Evolutionary conservation across 805 yeast species (phyloP).

Genomic region (Candida orba): DNA sequence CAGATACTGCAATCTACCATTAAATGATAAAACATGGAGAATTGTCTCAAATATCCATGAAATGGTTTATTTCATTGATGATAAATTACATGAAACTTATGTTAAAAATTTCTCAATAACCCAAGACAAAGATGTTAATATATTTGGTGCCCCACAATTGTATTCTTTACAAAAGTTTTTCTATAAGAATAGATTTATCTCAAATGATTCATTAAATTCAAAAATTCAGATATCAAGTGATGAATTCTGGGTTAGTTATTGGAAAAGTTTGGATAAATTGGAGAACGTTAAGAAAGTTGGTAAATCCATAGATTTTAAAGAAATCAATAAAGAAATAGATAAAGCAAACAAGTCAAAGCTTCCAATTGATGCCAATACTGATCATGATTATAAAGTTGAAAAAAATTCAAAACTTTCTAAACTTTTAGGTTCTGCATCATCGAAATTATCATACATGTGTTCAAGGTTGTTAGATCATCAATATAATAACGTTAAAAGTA

Average conservation of each 20-base stretch:
- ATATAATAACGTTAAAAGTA: slow-evolving; percentile 38
- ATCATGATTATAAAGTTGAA: not conserved
- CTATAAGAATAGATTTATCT: slow-evolving; percentile 42
- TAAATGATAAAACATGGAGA: slow-evolving; percentile 50
- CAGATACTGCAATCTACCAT: slow-evolving; percentile 39
- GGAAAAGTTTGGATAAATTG: slow-evolving; percentile 36
- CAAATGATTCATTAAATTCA: slow-evolving; percentile 24
- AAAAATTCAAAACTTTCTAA: slow-evolving; percentile 16
- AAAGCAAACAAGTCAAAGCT: slow-evolving; percentile 8
- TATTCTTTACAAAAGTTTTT: slow-evolving; percentile 43
- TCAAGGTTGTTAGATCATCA: slow-evolving; percentile 49
- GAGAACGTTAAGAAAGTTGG: slow-evolving; percentile 32
- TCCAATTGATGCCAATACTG: not conserved
- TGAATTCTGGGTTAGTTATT: slow-evolving; percentile 48
- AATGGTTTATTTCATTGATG: slow-evolving; percentile 48
- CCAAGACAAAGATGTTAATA: slow-evolving; percentile 26
- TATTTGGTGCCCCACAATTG: slow-evolving; percentile 57
- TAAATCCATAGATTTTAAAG: slow-evolving; percentile 24
- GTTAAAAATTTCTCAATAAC: slow-evolving; percentile 39
- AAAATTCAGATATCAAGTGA: slow-evolving; percentile 30
- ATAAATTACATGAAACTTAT: slow-evolving; percentile 34
- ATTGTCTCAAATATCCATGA: slow-evolving; percentile 54
- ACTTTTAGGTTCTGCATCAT: slow-evolving; percentile 55
- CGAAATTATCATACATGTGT: slow-evolving; percentile 55
- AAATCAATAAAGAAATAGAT: slow-evolving; percentile 18